Base-by-base conservation (phyloP, 2,329 filamentous ascomycete genomes). In the Trichocomaceae sp. region DNA sequence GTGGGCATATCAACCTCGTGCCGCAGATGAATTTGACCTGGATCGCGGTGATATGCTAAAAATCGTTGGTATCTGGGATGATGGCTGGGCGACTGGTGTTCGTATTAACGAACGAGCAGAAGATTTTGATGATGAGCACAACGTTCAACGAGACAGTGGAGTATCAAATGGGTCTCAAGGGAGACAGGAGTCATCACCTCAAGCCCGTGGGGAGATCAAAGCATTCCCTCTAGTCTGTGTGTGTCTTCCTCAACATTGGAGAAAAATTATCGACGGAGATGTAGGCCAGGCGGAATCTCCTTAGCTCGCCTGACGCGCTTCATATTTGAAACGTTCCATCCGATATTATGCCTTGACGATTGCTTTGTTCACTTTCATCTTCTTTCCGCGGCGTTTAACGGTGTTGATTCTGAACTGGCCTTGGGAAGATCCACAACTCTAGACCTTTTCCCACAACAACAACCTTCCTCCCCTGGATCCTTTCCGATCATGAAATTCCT, bases 1-100 rank as follows among this genome's bases (percentile, higher is more conserved):
- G 13, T 99, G 93, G 93, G 92, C 93, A 1, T 99, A 99, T 71
- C 90, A 96, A 64, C 92, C 93, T 33, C 87, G 93, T 33, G 93
- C 93, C 4, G 83, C 85, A 29, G 93, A 99, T 65, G 93, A 99
- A 68, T 97, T 97, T 66, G 80, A 89, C 39, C 78, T 99, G 37
- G 93, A 97, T 65, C 84, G 93, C 56, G 93, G 93, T 52, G 93
- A 99, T 68, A 96, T 99, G 91, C 81, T 99, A 66, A 97, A 96
- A 75, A 86, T 99, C 13, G 87, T 97, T 31, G 93, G 93, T 59
- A 99, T 99, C 62, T 99, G 93, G 93, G 93, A 99, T 66, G 93
- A 99, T 69, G 93, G 93, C 47, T 99, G 93, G 93, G 93, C 93
- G 10, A 99, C 93, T 1, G 93, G 93, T 64, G 81, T 96, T 54